Conservation (phyloP, 306 rosid genomes). For the Glycine latifolia region DNA sequence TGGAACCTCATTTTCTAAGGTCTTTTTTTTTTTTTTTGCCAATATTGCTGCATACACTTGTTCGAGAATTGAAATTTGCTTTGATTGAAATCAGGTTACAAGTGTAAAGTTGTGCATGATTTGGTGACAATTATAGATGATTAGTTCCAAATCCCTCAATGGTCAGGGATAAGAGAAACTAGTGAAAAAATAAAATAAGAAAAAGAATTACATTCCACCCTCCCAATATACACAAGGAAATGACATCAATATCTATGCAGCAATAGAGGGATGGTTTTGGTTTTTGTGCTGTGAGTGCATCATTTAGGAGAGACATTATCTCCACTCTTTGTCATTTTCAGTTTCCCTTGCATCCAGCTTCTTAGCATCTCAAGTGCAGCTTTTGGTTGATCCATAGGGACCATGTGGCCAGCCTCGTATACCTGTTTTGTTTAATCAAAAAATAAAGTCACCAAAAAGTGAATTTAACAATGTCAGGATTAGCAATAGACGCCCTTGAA, state of each 20-base stretch:
- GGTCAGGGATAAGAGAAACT: slow-evolving; percentile 16
- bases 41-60: background rate
- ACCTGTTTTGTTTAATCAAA: slow-evolving; percentile 53
- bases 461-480: slow-evolving; percentile 13
- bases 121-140: slow-evolving; percentile 1
- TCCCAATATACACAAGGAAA: slow-evolving; percentile 17
- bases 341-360: slow-evolving; percentile 82
- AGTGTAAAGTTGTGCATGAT: background rate
- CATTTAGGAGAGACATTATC: slow-evolving; percentile 56
- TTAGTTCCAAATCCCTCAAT: slow-evolving; percentile 10
- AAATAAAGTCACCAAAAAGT: slow-evolving; percentile 29
- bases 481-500: slow-evolving; percentile 9
- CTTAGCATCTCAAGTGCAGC: slow-evolving; percentile 78
- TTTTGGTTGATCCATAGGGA: slow-evolving; percentile 96
- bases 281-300: slow-evolving; percentile 31
- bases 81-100: background rate
- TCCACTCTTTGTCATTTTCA: slow-evolving; percentile 40
- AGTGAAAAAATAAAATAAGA: background rate
- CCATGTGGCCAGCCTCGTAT: slow-evolving; percentile 88
- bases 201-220: background rate
- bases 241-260: slow-evolving; percentile 35
- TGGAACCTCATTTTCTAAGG: too few species aligned
- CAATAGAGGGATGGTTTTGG: slow-evolving; percentile 31
- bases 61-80: slow-evolving; percentile 12
- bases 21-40: too few species aligned